These are phyloP conservation scores for Fusarium setosum DNA, from an alignment of 2,329 filamentous ascomycete species.

Conservation along the genomic window DNA sequence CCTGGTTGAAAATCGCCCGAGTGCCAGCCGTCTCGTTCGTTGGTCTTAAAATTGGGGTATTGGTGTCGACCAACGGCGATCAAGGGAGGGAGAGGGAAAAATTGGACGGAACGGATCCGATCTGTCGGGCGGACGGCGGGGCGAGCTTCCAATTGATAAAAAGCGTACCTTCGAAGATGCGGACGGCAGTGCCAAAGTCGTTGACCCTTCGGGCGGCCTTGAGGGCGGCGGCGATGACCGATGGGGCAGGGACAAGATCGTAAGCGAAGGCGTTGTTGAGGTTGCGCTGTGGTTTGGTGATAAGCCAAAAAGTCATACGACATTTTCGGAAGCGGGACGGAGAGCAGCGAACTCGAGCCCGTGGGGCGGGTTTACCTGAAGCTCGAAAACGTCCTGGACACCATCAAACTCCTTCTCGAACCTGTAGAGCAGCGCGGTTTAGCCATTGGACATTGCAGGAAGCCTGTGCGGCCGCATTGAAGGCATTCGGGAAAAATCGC, in stretches of 20 bases:
- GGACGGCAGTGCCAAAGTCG: conserved; percentile 97
- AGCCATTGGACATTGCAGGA: conserved; percentile 43
- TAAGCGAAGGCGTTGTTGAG: conserved; percentile 99
- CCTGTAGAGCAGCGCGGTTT: conserved; percentile 61
- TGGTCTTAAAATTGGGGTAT: conserved; percentile 5
- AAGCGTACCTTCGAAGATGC: conserved; percentile 93
- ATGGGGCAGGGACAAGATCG: conserved; percentile 96
- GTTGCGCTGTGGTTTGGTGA: conserved; percentile 71
- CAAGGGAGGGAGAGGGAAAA: not conserved
- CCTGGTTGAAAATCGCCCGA: not conserved
- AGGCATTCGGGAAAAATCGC: conserved; percentile 43
- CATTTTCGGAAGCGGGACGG: conserved; percentile 38
- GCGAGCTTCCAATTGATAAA: conserved; percentile 28
- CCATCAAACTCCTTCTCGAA: conserved; percentile 99
- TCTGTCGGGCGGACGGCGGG: conserved; percentile 22
- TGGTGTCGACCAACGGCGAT: conserved; percentile 10
- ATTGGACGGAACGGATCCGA: not conserved
- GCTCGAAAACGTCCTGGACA: conserved; percentile 99
- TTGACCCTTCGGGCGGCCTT: conserved; percentile 96
- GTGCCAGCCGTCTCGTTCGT: conserved; percentile 1
- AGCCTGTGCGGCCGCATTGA: conserved; percentile 38
- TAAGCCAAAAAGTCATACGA: conserved; percentile 48
- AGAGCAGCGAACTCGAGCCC: conserved; percentile 36
- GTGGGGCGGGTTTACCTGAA: conserved; percentile 76
- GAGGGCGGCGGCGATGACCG: conserved; percentile 90